These are phyloP conservation scores for Gentiana macrophylla DNA, from an alignment of 257 asterid species.

Conservation along the genomic window DNA sequence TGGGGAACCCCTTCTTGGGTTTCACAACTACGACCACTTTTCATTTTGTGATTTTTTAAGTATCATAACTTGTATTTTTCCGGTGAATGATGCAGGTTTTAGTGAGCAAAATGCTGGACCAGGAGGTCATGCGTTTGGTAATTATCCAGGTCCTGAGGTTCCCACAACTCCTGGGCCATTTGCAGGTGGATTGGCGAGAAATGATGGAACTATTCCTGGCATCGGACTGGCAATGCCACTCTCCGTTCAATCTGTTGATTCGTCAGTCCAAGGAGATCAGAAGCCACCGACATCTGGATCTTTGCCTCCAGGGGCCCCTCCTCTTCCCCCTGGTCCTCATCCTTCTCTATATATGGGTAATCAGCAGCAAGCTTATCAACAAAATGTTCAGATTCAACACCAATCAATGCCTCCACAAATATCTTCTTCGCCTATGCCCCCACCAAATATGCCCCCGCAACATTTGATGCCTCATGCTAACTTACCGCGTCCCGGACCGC, in stretches of 20 bases:
- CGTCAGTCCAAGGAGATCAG: slow-evolving; percentile 77
- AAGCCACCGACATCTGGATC: slow-evolving; percentile 41
- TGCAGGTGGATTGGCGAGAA: slow-evolving; percentile 69
- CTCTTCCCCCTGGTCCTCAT: slow-evolving; percentile 97
- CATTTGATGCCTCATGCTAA: slow-evolving; percentile 72
- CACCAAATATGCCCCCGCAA: slow-evolving; percentile 54
- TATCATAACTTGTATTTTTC: background rate
- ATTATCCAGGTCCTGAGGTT: slow-evolving; percentile 52
- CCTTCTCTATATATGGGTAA: slow-evolving; percentile 72
- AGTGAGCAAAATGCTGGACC: slow-evolving; percentile 51
- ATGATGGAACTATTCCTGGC: slow-evolving; percentile 96
- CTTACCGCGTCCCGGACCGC: slow-evolving; percentile 73
- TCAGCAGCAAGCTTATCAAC: slow-evolving; percentile 86
- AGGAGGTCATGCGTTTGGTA: slow-evolving; percentile 50
- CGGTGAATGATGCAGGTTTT: slow-evolving; percentile 29
- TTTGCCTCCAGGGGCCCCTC: slow-evolving; percentile 69
- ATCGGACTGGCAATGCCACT: slow-evolving; percentile 98
- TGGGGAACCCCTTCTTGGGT: no score
- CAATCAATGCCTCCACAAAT: slow-evolving; percentile 52
- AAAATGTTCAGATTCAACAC: slow-evolving; percentile 58
- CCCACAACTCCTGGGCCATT: slow-evolving; percentile 80
- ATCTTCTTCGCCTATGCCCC: slow-evolving; percentile 49
- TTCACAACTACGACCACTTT: no score
- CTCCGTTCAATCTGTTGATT: slow-evolving; percentile 51
- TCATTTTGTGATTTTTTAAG: no score